A percentile compares a stretch with the other conserved stretches of the same genome.
Conservation (phyloP, 2,329 filamentous ascomycete species). For the Ophiostoma australiae region DNA sequence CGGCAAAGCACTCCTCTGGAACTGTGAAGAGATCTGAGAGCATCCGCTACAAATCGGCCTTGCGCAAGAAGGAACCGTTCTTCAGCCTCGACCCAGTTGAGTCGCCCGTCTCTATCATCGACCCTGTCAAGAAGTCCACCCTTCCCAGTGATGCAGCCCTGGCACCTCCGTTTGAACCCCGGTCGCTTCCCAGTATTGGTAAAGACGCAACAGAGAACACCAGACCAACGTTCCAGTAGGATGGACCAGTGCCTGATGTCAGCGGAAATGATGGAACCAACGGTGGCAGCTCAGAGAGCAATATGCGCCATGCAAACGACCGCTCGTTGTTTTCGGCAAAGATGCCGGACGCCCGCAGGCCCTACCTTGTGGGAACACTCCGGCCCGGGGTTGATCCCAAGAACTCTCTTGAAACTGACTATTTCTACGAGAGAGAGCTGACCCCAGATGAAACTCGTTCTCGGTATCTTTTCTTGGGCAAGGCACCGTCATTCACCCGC, state of each 20-base stretch:
- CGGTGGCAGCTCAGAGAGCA: not conserved
- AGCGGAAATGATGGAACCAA: conserved; percentile 7
- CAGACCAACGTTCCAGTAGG: conserved; percentile 17
- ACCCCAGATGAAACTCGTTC: conserved; percentile 56
- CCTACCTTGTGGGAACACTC: conserved; percentile 53
- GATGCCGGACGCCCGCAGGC: conserved; percentile 31
- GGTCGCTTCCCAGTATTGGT: conserved; percentile 23
- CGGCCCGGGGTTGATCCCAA: conserved; percentile 43
- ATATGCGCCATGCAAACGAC: conserved; percentile 6
- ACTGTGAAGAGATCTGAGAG: conserved; percentile 26
- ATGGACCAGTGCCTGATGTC: conserved; percentile 15
- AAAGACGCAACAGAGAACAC: not conserved
- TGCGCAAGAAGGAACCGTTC: conserved; percentile 27
- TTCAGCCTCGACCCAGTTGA: conserved; percentile 33
- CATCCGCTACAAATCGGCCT: conserved; percentile 23
- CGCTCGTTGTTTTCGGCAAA: conserved; percentile 23
- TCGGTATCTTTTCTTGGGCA: conserved; percentile 57
- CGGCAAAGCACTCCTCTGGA: conserved; percentile 19
- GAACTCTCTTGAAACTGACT: conserved; percentile 43
- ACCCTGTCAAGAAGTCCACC: conserved; percentile 35
- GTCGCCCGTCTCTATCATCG: conserved; percentile 29
- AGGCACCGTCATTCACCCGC: conserved; percentile 47
- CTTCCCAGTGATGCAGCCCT: conserved; percentile 46
- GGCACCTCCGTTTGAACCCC: conserved; percentile 48
- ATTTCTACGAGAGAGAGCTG: conserved; percentile 52